phyloP scores from a whole-genome alignment of 75 land plant genomes.

The Cunninghamia lanceolata region DNA sequence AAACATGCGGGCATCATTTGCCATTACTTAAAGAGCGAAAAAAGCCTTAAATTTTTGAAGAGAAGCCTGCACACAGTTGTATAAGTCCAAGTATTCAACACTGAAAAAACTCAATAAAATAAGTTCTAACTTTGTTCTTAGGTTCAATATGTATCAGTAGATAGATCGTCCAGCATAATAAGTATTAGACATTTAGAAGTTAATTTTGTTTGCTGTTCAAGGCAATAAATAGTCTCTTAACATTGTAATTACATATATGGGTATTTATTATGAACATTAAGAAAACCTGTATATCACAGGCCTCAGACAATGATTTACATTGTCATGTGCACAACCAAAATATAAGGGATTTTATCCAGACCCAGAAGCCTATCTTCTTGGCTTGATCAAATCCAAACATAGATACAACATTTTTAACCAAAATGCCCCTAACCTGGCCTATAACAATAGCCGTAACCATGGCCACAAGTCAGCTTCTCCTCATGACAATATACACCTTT shows the following conservation, averaged over 20 bases:
- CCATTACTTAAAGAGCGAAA: background rate
- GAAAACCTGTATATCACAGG: background rate
- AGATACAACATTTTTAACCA: background rate
- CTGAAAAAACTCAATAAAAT: background rate
- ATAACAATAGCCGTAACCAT: too few relatives aligned
- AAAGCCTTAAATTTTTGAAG: background rate
- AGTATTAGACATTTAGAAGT: too few relatives aligned
- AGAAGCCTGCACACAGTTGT: background rate
- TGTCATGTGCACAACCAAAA: background rate
- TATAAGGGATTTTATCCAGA: background rate
- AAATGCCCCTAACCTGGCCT: background rate
- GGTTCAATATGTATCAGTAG: background rate
- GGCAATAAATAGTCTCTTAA: background rate
- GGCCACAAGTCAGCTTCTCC: background rate
- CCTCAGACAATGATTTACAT: background rate
- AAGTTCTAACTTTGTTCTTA: background rate
- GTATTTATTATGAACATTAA: background rate
- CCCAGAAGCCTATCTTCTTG: background rate
- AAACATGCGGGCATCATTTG: background rate
- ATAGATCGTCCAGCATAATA: background rate
- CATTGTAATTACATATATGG: background rate
- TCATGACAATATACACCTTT: background rate
- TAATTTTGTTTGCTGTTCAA: background rate
- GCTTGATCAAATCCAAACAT: background rate
- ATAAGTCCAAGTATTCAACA: background rate